Conservation (phyloP, 2,329 filamentous ascomycete genomes). For the Coniochaeta ligniaria region DNA sequence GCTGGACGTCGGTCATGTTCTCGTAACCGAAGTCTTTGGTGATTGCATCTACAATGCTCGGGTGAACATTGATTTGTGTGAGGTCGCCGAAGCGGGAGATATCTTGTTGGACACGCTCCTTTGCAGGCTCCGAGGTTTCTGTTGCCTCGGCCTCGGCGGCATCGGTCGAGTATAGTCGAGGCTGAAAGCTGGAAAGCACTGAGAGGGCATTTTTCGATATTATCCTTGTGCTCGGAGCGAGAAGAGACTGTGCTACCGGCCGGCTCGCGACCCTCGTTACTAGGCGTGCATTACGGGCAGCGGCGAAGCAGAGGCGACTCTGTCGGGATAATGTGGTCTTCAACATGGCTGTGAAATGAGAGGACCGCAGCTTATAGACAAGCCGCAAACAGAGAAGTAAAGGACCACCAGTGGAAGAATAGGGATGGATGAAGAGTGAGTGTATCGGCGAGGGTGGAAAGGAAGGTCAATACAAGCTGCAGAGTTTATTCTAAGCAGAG, state of each 20-base stretch:
- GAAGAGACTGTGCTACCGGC: slow-evolving; percentile 1
- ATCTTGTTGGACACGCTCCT: slow-evolving; percentile 5
- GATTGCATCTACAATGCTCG: slow-evolving; percentile 60
- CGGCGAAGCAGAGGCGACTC: slow-evolving; percentile 13
- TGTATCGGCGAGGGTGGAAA: neutral
- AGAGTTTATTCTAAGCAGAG: neutral
- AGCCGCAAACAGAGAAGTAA: slow-evolving; percentile 3
- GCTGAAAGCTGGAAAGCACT: slow-evolving; percentile 6
- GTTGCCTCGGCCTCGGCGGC: slow-evolving; percentile 21
- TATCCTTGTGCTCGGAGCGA: neutral
- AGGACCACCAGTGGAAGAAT: neutral
- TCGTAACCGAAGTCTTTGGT: slow-evolving; percentile 67
- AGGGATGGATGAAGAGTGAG: neutral
- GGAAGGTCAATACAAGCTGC: neutral
- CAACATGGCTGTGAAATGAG: slow-evolving; percentile 12
- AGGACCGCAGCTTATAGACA: slow-evolving; percentile 1
- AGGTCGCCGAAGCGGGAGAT: slow-evolving; percentile 35
- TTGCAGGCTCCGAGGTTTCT: neutral
- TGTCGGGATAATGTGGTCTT: slow-evolving; percentile 17
- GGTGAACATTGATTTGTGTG: slow-evolving; percentile 45
- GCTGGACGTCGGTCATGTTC: slow-evolving; percentile 89
- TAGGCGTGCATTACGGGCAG: slow-evolving; percentile 12
- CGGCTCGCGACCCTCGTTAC: slow-evolving; percentile 10
- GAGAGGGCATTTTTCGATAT: neutral
- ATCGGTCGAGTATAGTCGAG: slow-evolving; percentile 32